Base-by-base conservation (phyloP, 2,329 filamentous ascomycete genomes). In the Phialemonium atrogriseum region DNA sequence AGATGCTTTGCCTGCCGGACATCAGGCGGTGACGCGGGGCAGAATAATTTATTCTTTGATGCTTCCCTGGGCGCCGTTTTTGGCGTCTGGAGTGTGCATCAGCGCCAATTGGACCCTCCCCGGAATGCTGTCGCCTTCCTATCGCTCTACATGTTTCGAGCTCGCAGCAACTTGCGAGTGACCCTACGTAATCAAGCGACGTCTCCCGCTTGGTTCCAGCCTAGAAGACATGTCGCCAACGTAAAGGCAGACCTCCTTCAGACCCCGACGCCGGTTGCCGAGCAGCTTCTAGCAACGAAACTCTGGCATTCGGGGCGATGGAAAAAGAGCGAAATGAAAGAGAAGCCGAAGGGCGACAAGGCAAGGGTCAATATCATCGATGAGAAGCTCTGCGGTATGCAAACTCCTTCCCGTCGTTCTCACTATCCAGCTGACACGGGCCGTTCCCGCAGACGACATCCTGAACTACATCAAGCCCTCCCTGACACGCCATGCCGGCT, bases 401-500 rank as follows among this genome's bases (percentile, higher is more conserved):
- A n/a, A n/a, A n/a, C n/a, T n/a, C n/a, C n/a, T n/a, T n/a, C n/a
- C n/a, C n/a, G n/a, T n/a, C n/a, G n/a, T n/a, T n/a, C n/a, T n/a
- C n/a, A n/a, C n/a, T n/a, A n/a, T n/a, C n/a, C n/a, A n/a, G n/a
- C n/a, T n/a, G n/a, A n/a, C n/a, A n/a, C n/a, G n/a, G n/a, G n/a
- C n/a, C n/a, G n/a, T n/a, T n/a, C n/a, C n/a, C n/a, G n/a, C n/a
- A n/a, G n/a, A 86, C 48, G 78, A 89, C 45, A 61, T 83, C 10
- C 46, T 94, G 27, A 52, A 73, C 6, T 84, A 84, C 38, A 59
- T 93, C n/a, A 74, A 71, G 3, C 69, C 72, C 1, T 77, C 76
- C 3, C 68, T 96, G 12, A 60, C 74, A 20, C 71, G 75, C 26
- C 80, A 91, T 54, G 62, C 66, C 30, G 84, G 84, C 33, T 87